Evolutionary conservation across 106 monocot species (phyloP), one percentile per base, ranked within the genome.

Genomic region (Dendrobium chrysotoxum): DNA sequence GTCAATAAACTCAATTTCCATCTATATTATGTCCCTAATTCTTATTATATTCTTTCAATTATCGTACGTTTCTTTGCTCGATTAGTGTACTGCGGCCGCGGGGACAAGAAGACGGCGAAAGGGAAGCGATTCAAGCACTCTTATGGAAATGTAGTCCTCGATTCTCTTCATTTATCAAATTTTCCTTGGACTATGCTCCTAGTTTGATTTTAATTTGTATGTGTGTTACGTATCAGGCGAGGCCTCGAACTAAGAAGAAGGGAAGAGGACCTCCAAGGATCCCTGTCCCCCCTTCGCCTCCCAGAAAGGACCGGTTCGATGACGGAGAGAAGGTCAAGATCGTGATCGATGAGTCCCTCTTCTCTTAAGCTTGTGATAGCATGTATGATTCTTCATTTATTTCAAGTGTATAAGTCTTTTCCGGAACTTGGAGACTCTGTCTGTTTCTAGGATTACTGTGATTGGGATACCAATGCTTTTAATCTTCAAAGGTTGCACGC

Each of bases 121-220:
- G 98, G 98, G 39, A 98, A 98, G 84, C 92, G 98, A 53, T 98
- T 94, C 89, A 91, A 84, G 72, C 94, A 91, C 70, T 95, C 98
- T 73, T 98, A 85, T 45, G 98, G 98, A 78, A 98, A 98, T 58
- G 98, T 98, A 84, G 82, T 85, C 79, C 30, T 20, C n/a, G 39
- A 10, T 46, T 35, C 5, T 66, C 26, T 10, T 11, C 50, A 21
- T 55, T 9, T 74, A 28, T 12, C 35, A 4, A 9, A 28, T 28
- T 0, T 44, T 39, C 5, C 8, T 5, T 64, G 53, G 4, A 76
- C 42, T 40, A 30, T 75, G 47, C 12, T 50, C 21, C 7, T 78
- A 58, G 6, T 64, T 26, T 28, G 35, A 25, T 67, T 54, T 38
- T 25, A 8, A 23, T 18, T 3, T 31, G 9, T 66, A 40, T 39